These are phyloP conservation scores for Striga asiatica DNA, from an alignment of 257 asterid species.

Conservation along the genomic window DNA sequence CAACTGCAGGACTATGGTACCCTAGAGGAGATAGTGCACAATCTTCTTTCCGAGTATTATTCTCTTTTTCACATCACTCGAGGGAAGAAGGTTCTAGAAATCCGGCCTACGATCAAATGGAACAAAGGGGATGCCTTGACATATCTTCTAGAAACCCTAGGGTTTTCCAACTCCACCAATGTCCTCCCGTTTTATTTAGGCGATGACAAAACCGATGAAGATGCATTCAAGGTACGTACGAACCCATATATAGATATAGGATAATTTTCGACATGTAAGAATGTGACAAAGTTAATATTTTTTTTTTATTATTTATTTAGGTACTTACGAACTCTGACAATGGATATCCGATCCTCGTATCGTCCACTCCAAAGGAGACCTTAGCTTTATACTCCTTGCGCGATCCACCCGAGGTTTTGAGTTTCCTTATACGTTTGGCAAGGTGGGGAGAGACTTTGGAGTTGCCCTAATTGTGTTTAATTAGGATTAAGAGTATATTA, in stretches of 20 bases:
- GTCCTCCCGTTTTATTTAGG: constrained; percentile 67
- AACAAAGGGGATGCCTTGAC: constrained; percentile 68
- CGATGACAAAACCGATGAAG: constrained; percentile 82
- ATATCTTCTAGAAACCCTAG: constrained; percentile 53
- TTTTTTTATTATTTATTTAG: constrained; percentile 18
- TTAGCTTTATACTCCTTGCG: constrained; percentile 47
- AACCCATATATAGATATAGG: too few relatives aligned
- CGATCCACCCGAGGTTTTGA: constrained; percentile 48
- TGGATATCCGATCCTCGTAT: constrained; percentile 59
- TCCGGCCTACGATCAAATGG: constrained; percentile 79
- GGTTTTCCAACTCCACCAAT: constrained; percentile 28
- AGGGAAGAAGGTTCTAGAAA: constrained; percentile 75
- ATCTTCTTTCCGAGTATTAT: constrained; percentile 27
- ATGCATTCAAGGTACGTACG: constrained; percentile 79
- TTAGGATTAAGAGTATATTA: too few relatives aligned
- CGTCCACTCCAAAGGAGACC: constrained; percentile 53
- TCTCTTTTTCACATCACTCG: constrained; percentile 44
- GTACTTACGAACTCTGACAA: constrained; percentile 31
- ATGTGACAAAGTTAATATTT: too few relatives aligned
- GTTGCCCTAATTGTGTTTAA: not conserved
- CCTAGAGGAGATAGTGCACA: constrained; percentile 34
- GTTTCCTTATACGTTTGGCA: constrained; percentile 41
- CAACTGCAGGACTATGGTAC: constrained; percentile 37
- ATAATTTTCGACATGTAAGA: too few relatives aligned
- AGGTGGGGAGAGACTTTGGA: constrained; percentile 24